Evolutionary conservation across 208 protist species (phyloP).

Genomic region (Trypanosoma platydactyli): DNA sequence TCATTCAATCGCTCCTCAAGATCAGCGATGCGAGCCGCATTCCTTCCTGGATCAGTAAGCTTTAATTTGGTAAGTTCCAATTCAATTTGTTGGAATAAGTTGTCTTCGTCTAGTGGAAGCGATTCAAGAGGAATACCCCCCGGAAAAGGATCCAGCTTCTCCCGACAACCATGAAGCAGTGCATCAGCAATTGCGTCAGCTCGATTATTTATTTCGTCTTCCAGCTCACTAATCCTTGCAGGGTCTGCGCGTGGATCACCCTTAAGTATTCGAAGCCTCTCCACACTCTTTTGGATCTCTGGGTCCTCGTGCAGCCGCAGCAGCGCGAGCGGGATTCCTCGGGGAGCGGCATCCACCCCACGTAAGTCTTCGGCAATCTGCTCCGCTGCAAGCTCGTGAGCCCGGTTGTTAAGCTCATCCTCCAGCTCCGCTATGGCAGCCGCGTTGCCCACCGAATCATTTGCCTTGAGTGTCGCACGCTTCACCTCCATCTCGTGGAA

Average conservation of each 20-base stretch:
- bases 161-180: conserved; percentile 19
- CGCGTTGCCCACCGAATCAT: conserved; percentile 52
- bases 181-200: conserved; percentile 62
- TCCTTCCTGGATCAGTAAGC: conserved; percentile 50
- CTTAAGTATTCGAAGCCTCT: conserved; percentile 56
- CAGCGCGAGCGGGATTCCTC: conserved; percentile 57
- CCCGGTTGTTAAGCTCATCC: conserved; percentile 73
- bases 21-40: conserved; percentile 48
- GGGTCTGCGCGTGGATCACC: conserved; percentile 9
- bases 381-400: conserved; percentile 54
- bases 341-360: conserved; percentile 40
- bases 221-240: background rate
- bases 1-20: conserved; percentile 55
- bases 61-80: conserved; percentile 57
- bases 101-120: conserved; percentile 65
- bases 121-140: conserved; percentile 53
- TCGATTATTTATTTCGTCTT: conserved; percentile 61
- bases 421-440: conserved; percentile 58
- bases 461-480: conserved; percentile 56
- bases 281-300: conserved; percentile 58
- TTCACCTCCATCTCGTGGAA: conserved; percentile 67
- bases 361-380: conserved; percentile 65
- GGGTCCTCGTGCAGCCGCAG: conserved; percentile 67
- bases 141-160: conserved; percentile 47
- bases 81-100: conserved; percentile 52